Percentiles rank a stretch among this genome's conserved stretches.
These are phyloP conservation scores for Cornus florida DNA, from an alignment of 148 eudicot genomes.

Conservation along the genomic window DNA sequence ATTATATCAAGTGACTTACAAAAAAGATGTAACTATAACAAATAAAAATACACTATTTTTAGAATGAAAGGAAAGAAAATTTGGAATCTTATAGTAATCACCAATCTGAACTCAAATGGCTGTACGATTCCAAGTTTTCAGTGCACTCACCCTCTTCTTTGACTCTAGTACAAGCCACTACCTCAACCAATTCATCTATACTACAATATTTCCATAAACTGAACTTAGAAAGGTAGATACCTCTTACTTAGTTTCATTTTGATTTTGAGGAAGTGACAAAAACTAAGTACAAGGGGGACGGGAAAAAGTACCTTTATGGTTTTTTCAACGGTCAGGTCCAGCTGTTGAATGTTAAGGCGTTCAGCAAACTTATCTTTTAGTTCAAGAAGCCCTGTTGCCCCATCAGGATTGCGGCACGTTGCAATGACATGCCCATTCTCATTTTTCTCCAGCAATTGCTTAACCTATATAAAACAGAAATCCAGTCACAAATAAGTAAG, in stretches of 20 bases:
- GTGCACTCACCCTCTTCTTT: neutral
- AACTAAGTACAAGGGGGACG: neutral
- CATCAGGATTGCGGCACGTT: slow-evolving; percentile 78
- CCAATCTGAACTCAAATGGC: neutral
- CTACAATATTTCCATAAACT: neutral
- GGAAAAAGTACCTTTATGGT: slow-evolving; percentile 62
- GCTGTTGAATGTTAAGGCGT: slow-evolving; percentile 66
- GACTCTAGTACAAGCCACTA: neutral
- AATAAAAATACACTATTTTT: neutral
- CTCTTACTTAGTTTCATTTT: neutral
- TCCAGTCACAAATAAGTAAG: neutral
- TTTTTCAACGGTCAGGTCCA: slow-evolving; percentile 72
- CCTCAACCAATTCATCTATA: neutral
- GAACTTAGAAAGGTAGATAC: neutral
- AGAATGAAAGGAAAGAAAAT: neutral
- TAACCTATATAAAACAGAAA: slow-evolving; percentile 46
- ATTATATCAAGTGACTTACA: neutral
- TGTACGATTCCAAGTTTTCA: slow-evolving; percentile 4
- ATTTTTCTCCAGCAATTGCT: slow-evolving; percentile 72
- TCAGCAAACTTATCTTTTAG: slow-evolving; percentile 59
- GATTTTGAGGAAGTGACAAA: neutral
- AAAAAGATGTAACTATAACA: neutral
- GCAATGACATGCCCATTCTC: slow-evolving; percentile 72
- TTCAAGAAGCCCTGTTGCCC: slow-evolving; percentile 66
- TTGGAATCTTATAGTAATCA: neutral